Base-by-base conservation (phyloP, 2,329 filamentous ascomycete species). In the Cytospora schulzeri region DNA sequence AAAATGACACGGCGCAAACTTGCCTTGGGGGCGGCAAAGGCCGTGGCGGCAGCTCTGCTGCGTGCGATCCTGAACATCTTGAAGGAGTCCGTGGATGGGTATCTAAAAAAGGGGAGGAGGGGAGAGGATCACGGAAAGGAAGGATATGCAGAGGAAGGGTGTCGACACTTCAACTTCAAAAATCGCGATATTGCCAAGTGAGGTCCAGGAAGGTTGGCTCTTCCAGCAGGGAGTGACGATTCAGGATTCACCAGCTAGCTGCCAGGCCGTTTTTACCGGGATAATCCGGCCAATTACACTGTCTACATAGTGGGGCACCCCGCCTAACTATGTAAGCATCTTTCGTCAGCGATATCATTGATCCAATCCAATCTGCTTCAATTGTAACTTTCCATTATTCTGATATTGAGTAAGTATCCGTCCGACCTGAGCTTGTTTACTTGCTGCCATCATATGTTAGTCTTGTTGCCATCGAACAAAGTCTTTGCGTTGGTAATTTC, bases 21-120 rank as follows among this genome's bases (percentile, higher is more conserved):
- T 81, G 93, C 92, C 84, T 88, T 90, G 79, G 87, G 86, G 77
- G 90, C 87, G 80, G 88, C 89, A 78, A 96, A 79, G 79, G 90
- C 91, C 81, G 91, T 88, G 78, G 90, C 88, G 81, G 94, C 82
- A 78, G 90, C 89, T 80, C 90, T 87, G 81, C 87, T 90, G 82
- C 92, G 89, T 77, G 90, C 90, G 78, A 96, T 82, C 81, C 90
- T 95, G 84, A 93, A 96, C 93, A 97, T 97, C 74, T 73, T 85
- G 77, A 69, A 66, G 57, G 68, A 66, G 57, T 61, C 57, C 66
- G 67, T 66, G 66, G 60, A 68, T 55, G 65, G 31, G 38, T 38
- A 24, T 48, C 57, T 26, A 53, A 48, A 50, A 58, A 31, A 38
- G 38, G 38, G 56, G 22, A 35, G 58, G 48, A 51, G 45, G 50